Evolutionary conservation across 1,284 basidiomycete genomes (phyloP), one percentile per base, ranked within the genome.

Genomic region (Boletellus deceptivus): DNA sequence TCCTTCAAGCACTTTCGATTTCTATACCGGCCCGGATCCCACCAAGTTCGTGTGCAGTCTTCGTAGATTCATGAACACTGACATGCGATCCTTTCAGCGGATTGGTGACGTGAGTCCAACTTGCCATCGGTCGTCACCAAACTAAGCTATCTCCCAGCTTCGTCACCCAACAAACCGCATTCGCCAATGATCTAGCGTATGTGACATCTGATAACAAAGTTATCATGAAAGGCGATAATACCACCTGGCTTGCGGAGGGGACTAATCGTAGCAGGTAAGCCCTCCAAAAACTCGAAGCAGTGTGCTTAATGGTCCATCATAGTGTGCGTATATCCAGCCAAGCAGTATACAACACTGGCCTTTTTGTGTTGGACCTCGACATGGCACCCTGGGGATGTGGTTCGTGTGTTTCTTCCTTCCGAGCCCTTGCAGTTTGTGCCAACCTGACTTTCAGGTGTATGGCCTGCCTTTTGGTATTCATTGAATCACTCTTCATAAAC

Each of bases 161-260:
- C 61, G 75, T 82, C 40, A 69, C 82, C 58, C 55, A 65, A 43
- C 62, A 67, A 22, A 73, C 70, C 36, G 82, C 84, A 10, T 75
- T 79, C 58, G 63, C 68, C 16, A 58, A 72, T 36, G 69, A 72
- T 33, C 71, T 86, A 8, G 75, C 74, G 6, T 86, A 74, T 62
- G 76, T 84, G 16, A 73, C 75, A 25, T 72, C 74, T 16, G 71
- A 84, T 59, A 77, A 76, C 25, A 76, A 75, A 38, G 83, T 85
- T 22, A 75, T 88, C 25, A 89, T 89, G 86, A 81, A 84, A 60
- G 85, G 83, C 11, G 86, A 89, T 53, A 75, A 88, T 59, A 82
- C 76, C 1, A 83, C 76, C 16, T 70, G 67, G 65, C 65, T 89
- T 41, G 55, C 72, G 3, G 43, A 66, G 39, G 85, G 84, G 16